Evolutionary conservation across 495 filamentous ascomycete species (phyloP).

Genomic region (Penicillium daleae): DNA sequence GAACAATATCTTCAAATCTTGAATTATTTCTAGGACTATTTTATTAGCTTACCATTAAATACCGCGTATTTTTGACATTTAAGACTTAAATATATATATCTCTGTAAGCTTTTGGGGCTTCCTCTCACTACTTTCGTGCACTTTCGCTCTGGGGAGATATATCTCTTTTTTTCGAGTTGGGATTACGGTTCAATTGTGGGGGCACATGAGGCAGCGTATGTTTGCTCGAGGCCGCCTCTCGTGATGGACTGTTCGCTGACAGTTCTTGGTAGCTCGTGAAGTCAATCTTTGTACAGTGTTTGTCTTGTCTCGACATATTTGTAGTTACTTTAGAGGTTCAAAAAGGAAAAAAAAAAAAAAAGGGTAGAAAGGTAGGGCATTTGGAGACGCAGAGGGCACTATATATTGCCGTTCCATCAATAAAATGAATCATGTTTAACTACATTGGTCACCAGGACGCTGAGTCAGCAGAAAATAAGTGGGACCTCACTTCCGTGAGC

Average conservation of each 20-base stretch:
- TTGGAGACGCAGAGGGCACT: background rate
- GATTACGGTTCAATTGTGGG: conserved; percentile 3
- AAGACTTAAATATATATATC: no score
- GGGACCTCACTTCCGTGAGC: conserved; percentile 1
- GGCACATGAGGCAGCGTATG: conserved; percentile 3
- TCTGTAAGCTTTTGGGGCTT: no score
- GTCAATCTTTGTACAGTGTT: conserved; percentile 18
- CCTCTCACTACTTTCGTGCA: no score
- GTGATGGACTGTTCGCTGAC: conserved; percentile 7
- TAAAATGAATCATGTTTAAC: background rate
- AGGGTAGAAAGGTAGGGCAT: conserved; percentile 2
- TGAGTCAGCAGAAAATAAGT: conserved; percentile 10
- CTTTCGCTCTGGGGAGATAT: background rate
- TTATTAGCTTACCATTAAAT: no score
- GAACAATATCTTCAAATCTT: no score
- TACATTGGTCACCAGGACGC: conserved; percentile 1
- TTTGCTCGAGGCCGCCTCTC: background rate
- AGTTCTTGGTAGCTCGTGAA: conserved; percentile 9
- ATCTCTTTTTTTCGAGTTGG: conserved; percentile 12
- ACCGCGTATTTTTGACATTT: no score
- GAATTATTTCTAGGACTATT: no score
- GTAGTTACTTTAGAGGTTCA: background rate
- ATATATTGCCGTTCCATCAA: conserved; percentile 9
- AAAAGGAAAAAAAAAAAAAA: conserved; percentile 5
- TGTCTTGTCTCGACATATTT: conserved; percentile 18